Evolutionary conservation across 805 yeast species (phyloP), one percentile per base, ranked within the genome.

Genomic region (Ogataea parapolymorpha): DNA sequence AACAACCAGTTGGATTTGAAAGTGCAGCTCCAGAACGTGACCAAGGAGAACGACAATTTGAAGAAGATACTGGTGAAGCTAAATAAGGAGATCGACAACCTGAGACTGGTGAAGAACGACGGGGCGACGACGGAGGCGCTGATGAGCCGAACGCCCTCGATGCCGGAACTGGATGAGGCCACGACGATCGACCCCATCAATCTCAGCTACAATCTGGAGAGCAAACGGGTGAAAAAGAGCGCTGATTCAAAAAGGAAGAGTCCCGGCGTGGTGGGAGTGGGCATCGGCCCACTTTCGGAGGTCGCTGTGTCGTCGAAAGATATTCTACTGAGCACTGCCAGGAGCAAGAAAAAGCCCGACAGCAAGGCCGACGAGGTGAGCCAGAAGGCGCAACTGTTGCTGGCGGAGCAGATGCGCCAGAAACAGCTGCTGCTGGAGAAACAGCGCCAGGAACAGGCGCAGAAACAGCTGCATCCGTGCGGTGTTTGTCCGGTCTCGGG

Each of bases 11-110:
- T 43, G 13, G 68, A 63, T 36, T 39, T 70, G 36, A 63, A 65
- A 32, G 45, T 49, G 32, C 73, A 71, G 49, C 45, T 71, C n/a
- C 70, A 67, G 37, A 58, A 56, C 31, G 72, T 71, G 6, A 61
- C 70, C 2, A 63, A 65, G 39, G 75, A 71, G 51, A 71, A 71
- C 48, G 68, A 63, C 37, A 70, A 69, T 44, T 54, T 71, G 43
- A 68, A 69, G 45, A 67, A 63, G 34, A 67, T 71, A 3, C 56
- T 71, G 6, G 56, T 56, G 3, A 67, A 70, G 44, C 48, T 71
- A 20, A 67, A 68, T 44, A 51, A 55, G 36, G 76, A 71, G 48
- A 69, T 71, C 28, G 64, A 55, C 26, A 51, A 52, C 28, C 45
- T 65, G 39, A 54, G 55, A 37, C 27, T 61, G 35, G 46, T 49